These are phyloP conservation scores for Lycium ferocissimum DNA, from an alignment of 257 asterid genomes.

Conservation along the genomic window DNA sequence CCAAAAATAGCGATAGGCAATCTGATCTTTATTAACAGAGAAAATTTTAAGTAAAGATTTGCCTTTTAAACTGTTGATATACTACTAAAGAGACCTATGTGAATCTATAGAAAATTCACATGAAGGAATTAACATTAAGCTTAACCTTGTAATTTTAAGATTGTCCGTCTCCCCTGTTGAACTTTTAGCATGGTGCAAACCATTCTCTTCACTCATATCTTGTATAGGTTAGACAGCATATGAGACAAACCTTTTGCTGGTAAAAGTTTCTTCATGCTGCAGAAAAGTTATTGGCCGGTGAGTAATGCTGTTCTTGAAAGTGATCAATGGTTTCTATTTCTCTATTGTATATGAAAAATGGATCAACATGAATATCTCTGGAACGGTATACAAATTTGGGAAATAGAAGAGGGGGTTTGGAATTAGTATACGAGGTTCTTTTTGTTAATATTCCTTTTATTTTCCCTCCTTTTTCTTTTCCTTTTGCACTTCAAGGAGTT, in stretches of 20 bases:
- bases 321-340: background rate
- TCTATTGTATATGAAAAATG: background rate
- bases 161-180: background rate
- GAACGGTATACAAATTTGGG: background rate
- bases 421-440: background rate
- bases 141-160: background rate
- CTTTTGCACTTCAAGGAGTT: slow-evolving; percentile 11
- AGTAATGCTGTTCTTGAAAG: background rate
- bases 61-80: background rate
- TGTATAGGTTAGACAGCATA: background rate
- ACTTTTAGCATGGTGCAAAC: background rate
- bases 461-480: background rate
- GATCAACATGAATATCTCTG: slow-evolving; percentile 12
- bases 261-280: background rate
- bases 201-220: background rate
- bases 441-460: background rate
- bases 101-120: slow-evolving; percentile 16
- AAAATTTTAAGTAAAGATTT: background rate
- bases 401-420: background rate
- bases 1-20: background rate
- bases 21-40: slow-evolving; percentile 8
- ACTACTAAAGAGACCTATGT: background rate
- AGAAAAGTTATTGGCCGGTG: background rate
- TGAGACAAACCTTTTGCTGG: background rate
- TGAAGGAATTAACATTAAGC: background rate